Base-by-base conservation (phyloP, 768 basidiomycete species). In the Phlebiopsis gigantea region DNA sequence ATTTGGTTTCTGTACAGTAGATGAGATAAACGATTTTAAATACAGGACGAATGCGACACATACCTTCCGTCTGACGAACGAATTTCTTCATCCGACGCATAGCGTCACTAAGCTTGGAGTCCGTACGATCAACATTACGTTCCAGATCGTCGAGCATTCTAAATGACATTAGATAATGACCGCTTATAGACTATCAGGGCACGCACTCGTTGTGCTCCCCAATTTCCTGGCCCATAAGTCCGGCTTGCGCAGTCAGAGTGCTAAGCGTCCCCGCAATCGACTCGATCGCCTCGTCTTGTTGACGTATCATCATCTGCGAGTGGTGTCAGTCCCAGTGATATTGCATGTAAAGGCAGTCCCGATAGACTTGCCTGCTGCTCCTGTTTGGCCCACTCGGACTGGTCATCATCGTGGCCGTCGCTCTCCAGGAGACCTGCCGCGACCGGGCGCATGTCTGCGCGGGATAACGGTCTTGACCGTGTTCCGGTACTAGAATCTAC, bases 201-300 rank as follows among this genome's bases (percentile, higher is more conserved):
- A 64, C 83, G 60, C 60, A 96, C 96, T 92, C 91, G 62, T 88
- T 90, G 65, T 99, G 97, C 67, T 95, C 93, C 8, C 69, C 75
- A 49, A 98, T 90, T 68, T 99, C 97, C 56, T 83, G 84, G 0
- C 96, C 96, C 84, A 99, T 99, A 29, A 98, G 75, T 10, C 88
- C 89, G 0, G 97, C 97, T 72, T 98, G 97, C 61, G 90, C 86
- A 0, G 87, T 86, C 6, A 99, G 75, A 0, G 88, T 94, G 56
- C 68, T 83, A 53, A 99, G 71, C 1, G 95, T 94, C 0, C 93
- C 93, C 0, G 87, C 81, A 66, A 99, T 95, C 0, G 88, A 82
- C 55, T 87, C 85, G 64, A 99, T 87, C 0, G 94, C 88, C 26
- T 83, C 79, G 66, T 99, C 97, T 75, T 99, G 97, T 65, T 90